phyloP scores from a whole-genome alignment of 805 yeast species.

The Zygoascus ofunaensis region DNA sequence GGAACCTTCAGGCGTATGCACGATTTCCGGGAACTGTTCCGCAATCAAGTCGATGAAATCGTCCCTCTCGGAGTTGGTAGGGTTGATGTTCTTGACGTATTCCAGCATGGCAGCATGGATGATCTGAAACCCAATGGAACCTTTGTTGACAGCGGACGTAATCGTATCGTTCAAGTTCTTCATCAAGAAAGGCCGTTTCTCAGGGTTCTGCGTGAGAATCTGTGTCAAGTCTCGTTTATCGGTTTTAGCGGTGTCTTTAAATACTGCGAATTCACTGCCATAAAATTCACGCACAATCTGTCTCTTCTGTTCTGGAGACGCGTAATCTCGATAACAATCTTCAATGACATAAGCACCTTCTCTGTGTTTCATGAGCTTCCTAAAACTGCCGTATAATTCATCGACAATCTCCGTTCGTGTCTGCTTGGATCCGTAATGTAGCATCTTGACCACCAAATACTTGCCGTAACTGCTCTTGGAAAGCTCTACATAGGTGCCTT shows the following conservation, averaged over 20 bases:
- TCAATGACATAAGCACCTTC: conserved; percentile 98
- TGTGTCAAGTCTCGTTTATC: conserved; percentile 54
- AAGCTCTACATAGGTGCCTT: conserved; percentile 67
- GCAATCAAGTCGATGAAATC: conserved; percentile 75
- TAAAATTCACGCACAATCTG: conserved; percentile 94
- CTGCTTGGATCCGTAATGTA: conserved; percentile 85
- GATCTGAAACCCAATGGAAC: conserved; percentile 92
- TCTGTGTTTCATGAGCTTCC: conserved; percentile 90
- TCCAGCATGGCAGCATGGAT: conserved; percentile 95
- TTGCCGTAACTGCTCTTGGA: conserved; percentile 94
- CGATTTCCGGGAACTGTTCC: conserved; percentile 89
- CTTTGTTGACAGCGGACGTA: conserved; percentile 85
- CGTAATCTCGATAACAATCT: conserved; percentile 78
- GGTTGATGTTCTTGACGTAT: conserved; percentile 62
- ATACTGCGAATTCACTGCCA: conserved; percentile 92
- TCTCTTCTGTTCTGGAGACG: conserved; percentile 72
- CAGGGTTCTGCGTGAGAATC: conserved; percentile 57
- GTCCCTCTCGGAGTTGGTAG: conserved; percentile 46
- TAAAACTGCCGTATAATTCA: conserved; percentile 82
- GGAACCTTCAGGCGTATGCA: conserved; percentile 90
- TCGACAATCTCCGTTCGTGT: conserved; percentile 65
- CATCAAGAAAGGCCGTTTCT: conserved; percentile 67
- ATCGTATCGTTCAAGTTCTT: conserved; percentile 74
- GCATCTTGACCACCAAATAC: conserved; percentile 74
- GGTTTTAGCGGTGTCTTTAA: conserved; percentile 56